A percentile compares a stretch with the other conserved stretches of the same genome.
These are phyloP conservation scores for Colletotrichum tropicicola DNA, from an alignment of 2,329 filamentous ascomycete species.

Conservation along the genomic window DNA sequence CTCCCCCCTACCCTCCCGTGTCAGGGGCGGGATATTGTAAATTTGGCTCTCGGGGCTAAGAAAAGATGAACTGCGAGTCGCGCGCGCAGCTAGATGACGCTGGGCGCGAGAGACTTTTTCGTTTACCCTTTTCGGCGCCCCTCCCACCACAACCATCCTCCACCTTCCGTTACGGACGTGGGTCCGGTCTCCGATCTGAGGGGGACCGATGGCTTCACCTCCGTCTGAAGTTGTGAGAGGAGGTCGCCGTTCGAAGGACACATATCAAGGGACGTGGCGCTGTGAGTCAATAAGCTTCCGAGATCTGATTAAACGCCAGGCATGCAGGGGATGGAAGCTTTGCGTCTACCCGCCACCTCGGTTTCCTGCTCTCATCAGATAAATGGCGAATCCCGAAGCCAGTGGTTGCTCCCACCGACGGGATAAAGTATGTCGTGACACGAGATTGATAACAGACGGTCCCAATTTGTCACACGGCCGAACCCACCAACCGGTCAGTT, in stretches of 20 bases:
- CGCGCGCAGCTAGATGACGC: conserved; percentile 1
- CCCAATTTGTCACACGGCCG: too few species aligned
- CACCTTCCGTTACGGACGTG: background rate
- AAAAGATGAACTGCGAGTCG: conserved; percentile 20
- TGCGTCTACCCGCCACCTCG: background rate
- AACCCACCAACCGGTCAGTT: background rate
- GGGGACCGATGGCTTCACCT: background rate
- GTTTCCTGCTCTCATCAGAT: background rate
- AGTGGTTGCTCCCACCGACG: background rate
- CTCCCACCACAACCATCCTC: background rate
- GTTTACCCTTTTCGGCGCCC: background rate
- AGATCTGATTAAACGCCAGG: background rate
- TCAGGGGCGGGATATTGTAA: background rate
- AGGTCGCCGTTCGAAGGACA: background rate
- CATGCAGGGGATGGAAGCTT: background rate
- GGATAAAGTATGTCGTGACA: background rate
- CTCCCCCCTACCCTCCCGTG: background rate
- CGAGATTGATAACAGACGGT: background rate
- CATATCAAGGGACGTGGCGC: background rate
- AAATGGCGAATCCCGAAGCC: too few species aligned
- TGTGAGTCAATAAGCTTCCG: background rate
- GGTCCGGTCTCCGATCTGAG: background rate
- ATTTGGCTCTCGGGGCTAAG: background rate
- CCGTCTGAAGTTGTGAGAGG: background rate
- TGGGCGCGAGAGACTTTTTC: background rate